A percentile compares a stretch with the other conserved stretches of the same genome.
phyloP scores from a whole-genome alignment of 2,329 filamentous ascomycete genomes.

The Ceratocystis diversiconidia region DNA sequence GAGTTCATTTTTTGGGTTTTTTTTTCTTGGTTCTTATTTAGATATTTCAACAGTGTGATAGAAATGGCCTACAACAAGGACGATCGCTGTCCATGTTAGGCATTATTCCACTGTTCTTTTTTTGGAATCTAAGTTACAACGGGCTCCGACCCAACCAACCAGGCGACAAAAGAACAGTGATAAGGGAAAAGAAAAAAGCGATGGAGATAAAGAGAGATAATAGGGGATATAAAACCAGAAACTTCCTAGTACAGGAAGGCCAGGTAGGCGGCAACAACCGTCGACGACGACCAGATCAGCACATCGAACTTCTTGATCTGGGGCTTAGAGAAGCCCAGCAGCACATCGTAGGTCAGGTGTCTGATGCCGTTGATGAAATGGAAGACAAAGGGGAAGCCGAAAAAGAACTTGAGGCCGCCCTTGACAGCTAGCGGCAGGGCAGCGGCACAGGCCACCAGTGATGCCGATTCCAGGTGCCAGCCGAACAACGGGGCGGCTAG shows the following conservation, averaged over 20 bases:
- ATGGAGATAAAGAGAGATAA: not conserved
- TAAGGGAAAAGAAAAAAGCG: not conserved
- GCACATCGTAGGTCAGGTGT: slow-evolving; percentile 40
- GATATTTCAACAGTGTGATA: not conserved
- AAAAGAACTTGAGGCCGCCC: slow-evolving; percentile 39
- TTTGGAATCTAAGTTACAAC: slow-evolving; percentile 6
- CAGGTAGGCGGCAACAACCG: slow-evolving; percentile 32
- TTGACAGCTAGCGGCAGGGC: slow-evolving; percentile 45
- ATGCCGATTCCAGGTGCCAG: slow-evolving; percentile 44
- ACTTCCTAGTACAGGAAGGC: slow-evolving; percentile 34
- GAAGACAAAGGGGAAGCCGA: slow-evolving; percentile 46
- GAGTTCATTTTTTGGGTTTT: too few relatives aligned
- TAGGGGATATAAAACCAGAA: not conserved
- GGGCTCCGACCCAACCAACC: not conserved
- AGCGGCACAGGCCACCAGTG: slow-evolving; percentile 46
- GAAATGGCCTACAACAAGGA: not conserved
- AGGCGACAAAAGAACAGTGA: slow-evolving; percentile 1
- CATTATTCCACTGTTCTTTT: not conserved
- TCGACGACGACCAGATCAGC: slow-evolving; percentile 33
- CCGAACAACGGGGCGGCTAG: slow-evolving; percentile 62
- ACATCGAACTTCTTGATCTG: slow-evolving; percentile 34
- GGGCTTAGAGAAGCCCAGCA: slow-evolving; percentile 36
- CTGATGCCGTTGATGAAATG: slow-evolving; percentile 42
- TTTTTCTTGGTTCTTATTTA: not conserved
- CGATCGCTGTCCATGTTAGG: not conserved